phyloP scores from a whole-genome alignment of 1,284 basidiomycete species.

The Mycena citricolor region DNA sequence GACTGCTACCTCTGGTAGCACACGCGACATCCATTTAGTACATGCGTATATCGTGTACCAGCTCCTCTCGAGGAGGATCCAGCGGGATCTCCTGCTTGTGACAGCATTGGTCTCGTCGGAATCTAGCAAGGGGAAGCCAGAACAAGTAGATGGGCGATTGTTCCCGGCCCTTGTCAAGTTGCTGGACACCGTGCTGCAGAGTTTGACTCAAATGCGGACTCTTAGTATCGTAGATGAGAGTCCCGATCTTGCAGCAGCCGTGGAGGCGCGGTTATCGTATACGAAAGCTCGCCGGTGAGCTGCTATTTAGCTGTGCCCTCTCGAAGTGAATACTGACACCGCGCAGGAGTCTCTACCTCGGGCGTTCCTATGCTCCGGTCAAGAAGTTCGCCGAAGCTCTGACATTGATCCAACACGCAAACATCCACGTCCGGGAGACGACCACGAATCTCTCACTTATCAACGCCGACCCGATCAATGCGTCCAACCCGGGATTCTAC shows the following conservation, averaged over 20 bases:
- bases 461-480: slow-evolving; percentile 43
- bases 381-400: slow-evolving; percentile 74
- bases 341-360: slow-evolving; percentile 65
- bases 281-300: slow-evolving; percentile 73
- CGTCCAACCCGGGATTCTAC: slow-evolving; percentile 50
- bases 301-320: neutral
- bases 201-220: slow-evolving; percentile 77
- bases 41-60: slow-evolving; percentile 87
- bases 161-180: slow-evolving; percentile 87
- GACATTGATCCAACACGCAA: slow-evolving; percentile 64
- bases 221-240: slow-evolving; percentile 87
- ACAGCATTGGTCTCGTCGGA: slow-evolving; percentile 56
- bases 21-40: slow-evolving; percentile 77
- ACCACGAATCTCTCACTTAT: slow-evolving; percentile 46
- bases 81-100: slow-evolving; percentile 84
- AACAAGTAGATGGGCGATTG: slow-evolving; percentile 62
- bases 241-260: slow-evolving; percentile 73
- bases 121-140: slow-evolving; percentile 41
- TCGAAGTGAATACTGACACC: slow-evolving; percentile 9
- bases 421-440: slow-evolving; percentile 71
- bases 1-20: slow-evolving; percentile 40
- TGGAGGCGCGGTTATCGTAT: slow-evolving; percentile 74
- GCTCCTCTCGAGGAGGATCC: slow-evolving; percentile 81
- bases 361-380: slow-evolving; percentile 65
- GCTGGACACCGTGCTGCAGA: slow-evolving; percentile 82